Evolutionary conservation across 225 moss, liverwort and hornwort species (phyloP), one percentile per base, ranked within the genome.

Genomic region (Antitrichia curtipendula): DNA sequence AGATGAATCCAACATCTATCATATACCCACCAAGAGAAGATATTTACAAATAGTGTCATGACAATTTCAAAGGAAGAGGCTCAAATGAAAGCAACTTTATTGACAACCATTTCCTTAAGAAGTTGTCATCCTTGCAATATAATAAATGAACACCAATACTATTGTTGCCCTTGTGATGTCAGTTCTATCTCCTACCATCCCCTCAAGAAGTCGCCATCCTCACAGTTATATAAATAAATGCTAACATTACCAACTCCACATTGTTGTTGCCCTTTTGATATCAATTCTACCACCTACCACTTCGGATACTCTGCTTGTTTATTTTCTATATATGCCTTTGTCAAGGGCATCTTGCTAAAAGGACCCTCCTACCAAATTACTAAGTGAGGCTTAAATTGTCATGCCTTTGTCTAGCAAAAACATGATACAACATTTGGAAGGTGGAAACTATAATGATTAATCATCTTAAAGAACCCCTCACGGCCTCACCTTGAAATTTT

Each of bases 321-420:
- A 9, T 43, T 43, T 43, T 71, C 3, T 43, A 43, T 43, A 6
- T 45, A 45, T 34, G 64, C 9, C 10, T 64, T 18, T 64, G 9
- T 64, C 1, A 1, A 31, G 12, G 7, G 6, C 14, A 7, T 61
- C 61, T 7, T 61, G 29, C 3, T 0, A 61, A 61, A 28, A 23
- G 57, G 5, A 8, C 9, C 9, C n/a, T n/a, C 9, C 32, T 4
- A 36, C 6, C 36, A 36, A 65, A 65, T 19, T 6, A 19, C 8
- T 18, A 4, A 20, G 2, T n/a, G 22, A n/a, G 1, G 66, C 21
- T 34, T 18, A 34, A 36, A 1, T 36, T 34, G 2, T 36, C 5
- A 64, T 64, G 3, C 19, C 10, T 66, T 11, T 65, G 8, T n/a
- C 21, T 0, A 1, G 1, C n/a, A n/a, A n/a, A n/a, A 1, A 0